Base-by-base conservation (phyloP, 2,329 filamentous ascomycete genomes). In the Colletotrichum tamarilloi region DNA sequence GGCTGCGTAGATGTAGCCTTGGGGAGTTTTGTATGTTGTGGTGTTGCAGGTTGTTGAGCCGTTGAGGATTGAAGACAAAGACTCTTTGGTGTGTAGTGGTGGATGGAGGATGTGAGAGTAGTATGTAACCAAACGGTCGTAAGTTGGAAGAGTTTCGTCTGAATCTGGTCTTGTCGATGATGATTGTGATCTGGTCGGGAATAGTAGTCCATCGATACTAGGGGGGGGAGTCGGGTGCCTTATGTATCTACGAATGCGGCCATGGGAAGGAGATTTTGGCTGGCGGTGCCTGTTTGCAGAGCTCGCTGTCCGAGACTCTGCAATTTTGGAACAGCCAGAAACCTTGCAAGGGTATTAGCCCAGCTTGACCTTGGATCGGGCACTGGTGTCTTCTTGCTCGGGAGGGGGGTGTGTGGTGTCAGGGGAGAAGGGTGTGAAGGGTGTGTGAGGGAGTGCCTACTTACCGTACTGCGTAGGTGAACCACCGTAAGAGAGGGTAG, bases 201-300 rank as follows among this genome's bases (percentile, higher is more conserved):
- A 35, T 59, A 38, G 19, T 19, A 52, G 9, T 11, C n/a, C 12
- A 30, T 7, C 26, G 32, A 49, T 53, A 12, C 35, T 65, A 58
- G 73, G 66, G 72, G 65, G 65, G 66, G 66, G 73, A 69, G 70
- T 60, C 66, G 73, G 70, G 70, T 56, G 62, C 68, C 72, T 75
- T 75, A 75, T 75, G 74, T 75, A 75, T 75, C 69, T 66, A 68
- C 59, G 71, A 30, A 66, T 65, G 60, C 67, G 67, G 71, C 66
- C 46, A 32, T 62, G 60, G 66, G 60, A 19, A 70, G 67, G 62
- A 66, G 28, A 57, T 71, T 73, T 66, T 58, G 67, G 60, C 55
- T 73, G 67, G 71, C 49, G 67, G 71, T 73, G 66, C 71, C 67
- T 72, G 69, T 72, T 72, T 72, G 69, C 66, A 72, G 69, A 72